Conservation (phyloP, 257 asterid species). For the Pogostemon cablin region DNA sequence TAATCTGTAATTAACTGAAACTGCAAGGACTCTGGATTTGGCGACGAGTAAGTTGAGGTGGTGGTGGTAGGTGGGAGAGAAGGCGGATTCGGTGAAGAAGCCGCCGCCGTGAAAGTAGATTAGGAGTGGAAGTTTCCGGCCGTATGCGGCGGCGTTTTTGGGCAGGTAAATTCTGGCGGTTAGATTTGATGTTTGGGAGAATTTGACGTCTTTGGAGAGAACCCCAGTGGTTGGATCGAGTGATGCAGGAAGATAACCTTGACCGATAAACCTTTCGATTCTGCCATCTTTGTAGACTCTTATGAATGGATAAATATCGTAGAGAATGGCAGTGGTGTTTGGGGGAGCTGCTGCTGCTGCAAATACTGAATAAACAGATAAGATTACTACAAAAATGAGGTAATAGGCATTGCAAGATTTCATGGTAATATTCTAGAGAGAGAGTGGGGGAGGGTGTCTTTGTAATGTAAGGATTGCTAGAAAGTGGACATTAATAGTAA, state of each 20-base stretch:
- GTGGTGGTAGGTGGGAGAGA: constrained; percentile 43
- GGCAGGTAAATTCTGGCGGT: constrained; percentile 41
- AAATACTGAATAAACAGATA: background rate
- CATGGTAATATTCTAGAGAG: too few relatives aligned
- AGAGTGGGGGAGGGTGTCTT: too few relatives aligned
- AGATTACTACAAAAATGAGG: too few relatives aligned
- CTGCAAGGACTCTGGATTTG: constrained; percentile 29
- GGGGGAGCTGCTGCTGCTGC: background rate
- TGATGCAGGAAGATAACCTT: constrained; percentile 33
- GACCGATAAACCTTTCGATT: constrained; percentile 40
- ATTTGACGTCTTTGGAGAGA: constrained; percentile 39
- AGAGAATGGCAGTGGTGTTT: constrained; percentile 30
- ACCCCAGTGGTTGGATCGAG: constrained; percentile 36
- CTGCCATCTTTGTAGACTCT: constrained; percentile 43
- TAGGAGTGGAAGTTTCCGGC: constrained; percentile 37
- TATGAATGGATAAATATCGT: constrained; percentile 46
- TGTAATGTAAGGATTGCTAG: too few relatives aligned
- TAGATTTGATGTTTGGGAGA: constrained; percentile 1
- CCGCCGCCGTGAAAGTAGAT: constrained; percentile 55
- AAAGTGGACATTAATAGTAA: too few relatives aligned
- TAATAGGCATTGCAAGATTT: too few relatives aligned
- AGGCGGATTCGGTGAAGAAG: constrained; percentile 44
- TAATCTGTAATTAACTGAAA: constrained; percentile 48
- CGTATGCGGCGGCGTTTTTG: background rate
- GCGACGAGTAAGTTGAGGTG: constrained; percentile 38